Conservation (phyloP, 2,329 filamentous ascomycete genomes). For the Stemphylium vesicarium region DNA sequence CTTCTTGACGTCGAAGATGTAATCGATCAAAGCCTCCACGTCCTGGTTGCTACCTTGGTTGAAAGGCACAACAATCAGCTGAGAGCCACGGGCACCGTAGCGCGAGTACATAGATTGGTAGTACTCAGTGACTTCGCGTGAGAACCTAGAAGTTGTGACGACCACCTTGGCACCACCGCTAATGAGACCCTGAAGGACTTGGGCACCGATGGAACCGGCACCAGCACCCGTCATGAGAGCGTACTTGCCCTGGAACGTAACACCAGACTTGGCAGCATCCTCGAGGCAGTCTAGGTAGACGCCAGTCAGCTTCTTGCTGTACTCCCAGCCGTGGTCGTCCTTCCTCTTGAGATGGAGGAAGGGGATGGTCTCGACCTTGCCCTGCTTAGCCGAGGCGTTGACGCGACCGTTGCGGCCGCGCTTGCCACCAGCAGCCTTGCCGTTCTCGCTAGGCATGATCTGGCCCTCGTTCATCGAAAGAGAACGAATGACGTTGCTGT, state of each 20-base stretch:
- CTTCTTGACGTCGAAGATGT: conserved; percentile 96
- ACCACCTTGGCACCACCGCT: conserved; percentile 96
- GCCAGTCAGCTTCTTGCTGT: conserved; percentile 97
- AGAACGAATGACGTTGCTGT: conserved; percentile 91
- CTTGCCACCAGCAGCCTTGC: conserved; percentile 66
- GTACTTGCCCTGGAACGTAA: conserved; percentile 94
- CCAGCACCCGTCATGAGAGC: conserved; percentile 98
- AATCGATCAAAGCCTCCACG: conserved; percentile 89
- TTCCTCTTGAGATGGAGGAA: conserved; percentile 98
- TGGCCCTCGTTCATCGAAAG: conserved; percentile 98
- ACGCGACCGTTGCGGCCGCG: conserved; percentile 61
- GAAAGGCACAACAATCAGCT: conserved; percentile 97
- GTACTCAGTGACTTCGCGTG: conserved; percentile 96
- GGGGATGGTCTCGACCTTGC: conserved; percentile 95
- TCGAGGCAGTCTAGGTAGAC: conserved; percentile 92
- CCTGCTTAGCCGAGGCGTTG: conserved; percentile 68
- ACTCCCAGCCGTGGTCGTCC: conserved; percentile 93
- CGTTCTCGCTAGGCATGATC: conserved; percentile 87
- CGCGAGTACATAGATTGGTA: conserved; percentile 99
- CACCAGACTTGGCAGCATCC: conserved; percentile 82
- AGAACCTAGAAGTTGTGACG: conserved; percentile 96
- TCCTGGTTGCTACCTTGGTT: conserved; percentile 99
- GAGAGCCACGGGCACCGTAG: conserved; percentile 90
- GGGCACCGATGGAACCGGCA: conserved; percentile 95
- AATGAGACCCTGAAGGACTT: conserved; percentile 93